A percentile compares a stretch with the other conserved stretches of the same genome.
Evolutionary conservation across 495 filamentous ascomycete genomes (phyloP).

Genomic region (Neurospora sp.): DNA sequence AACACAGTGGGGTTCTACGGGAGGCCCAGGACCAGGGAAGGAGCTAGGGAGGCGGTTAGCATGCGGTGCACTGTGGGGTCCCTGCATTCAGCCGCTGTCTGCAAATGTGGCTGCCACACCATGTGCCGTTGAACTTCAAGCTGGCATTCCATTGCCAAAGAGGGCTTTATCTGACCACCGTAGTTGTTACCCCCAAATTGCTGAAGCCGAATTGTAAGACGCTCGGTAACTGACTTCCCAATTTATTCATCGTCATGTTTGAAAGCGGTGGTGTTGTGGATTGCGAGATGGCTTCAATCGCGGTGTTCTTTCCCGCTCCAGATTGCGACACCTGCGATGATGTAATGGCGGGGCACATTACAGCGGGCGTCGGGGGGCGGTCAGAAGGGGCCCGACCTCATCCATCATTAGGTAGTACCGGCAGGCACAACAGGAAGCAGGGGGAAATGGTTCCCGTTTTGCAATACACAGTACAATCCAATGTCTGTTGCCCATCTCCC

Average conservation of each 20-base stretch:
- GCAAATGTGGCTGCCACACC: not conserved
- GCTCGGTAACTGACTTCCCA: not conserved
- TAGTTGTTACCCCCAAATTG: too few relatives aligned
- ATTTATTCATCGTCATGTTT: not conserved
- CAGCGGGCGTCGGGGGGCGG: not conserved
- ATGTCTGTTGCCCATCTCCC: not conserved
- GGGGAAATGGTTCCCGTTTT: not conserved
- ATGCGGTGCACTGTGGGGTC: not conserved
- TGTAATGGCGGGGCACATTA: conserved; percentile 12
- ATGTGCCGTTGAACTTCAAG: not conserved
- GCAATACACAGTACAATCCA: too few relatives aligned
- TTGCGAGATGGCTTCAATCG: not conserved
- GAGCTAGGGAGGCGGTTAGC: not conserved
- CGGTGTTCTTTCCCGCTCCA: not conserved
- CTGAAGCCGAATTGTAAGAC: too few relatives aligned
- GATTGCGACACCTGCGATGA: conserved; percentile 2
- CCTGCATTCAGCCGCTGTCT: not conserved
- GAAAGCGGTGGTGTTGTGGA: not conserved
- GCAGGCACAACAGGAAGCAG: not conserved
- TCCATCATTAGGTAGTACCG: not conserved
- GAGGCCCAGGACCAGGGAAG: not conserved
- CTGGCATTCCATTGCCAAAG: not conserved
- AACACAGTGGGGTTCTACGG: not conserved
- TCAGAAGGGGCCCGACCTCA: not conserved
- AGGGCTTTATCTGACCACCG: not conserved